Evolutionary conservation across 2,329 filamentous ascomycete genomes (phyloP).

Genomic region (Lithohypha guttulata): DNA sequence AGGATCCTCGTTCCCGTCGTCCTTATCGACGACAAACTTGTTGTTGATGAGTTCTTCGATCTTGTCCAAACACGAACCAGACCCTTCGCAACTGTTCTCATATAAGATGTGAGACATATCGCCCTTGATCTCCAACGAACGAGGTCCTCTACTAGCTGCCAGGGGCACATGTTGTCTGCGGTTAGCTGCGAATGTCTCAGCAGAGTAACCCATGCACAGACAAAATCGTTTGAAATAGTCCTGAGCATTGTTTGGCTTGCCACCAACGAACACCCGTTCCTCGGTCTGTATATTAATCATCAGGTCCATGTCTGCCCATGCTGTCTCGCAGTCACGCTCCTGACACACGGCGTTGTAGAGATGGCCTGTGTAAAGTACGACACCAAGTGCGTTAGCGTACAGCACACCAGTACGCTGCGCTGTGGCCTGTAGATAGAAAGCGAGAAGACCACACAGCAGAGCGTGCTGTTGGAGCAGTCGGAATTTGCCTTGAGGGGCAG

Average conservation of each 20-base stretch:
- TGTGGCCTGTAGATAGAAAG: slow-evolving; percentile 27
- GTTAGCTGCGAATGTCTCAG: slow-evolving; percentile 23
- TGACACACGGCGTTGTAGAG: slow-evolving; percentile 33
- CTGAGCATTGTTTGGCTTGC: slow-evolving; percentile 23
- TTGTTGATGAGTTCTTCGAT: slow-evolving; percentile 29
- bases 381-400: slow-evolving; percentile 31
- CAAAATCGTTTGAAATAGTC: slow-evolving; percentile 31
- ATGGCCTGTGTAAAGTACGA: slow-evolving; percentile 30
- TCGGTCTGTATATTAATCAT: slow-evolving; percentile 21
- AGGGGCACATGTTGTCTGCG: slow-evolving; percentile 14
- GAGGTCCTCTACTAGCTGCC: slow-evolving; percentile 24
- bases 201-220: slow-evolving; percentile 31
- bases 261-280: slow-evolving; percentile 30
- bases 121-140: slow-evolving; percentile 24
- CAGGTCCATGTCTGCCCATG: slow-evolving; percentile 31
- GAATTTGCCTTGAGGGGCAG: slow-evolving; percentile 16
- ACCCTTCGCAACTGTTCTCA: slow-evolving; percentile 24
- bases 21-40: slow-evolving; percentile 22
- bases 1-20: background rate
- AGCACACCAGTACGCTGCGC: slow-evolving; percentile 24
- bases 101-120: slow-evolving; percentile 31
- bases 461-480: slow-evolving; percentile 29
- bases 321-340: slow-evolving; percentile 24
- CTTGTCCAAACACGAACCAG: slow-evolving; percentile 27
- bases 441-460: slow-evolving; percentile 30